phyloP scores from a whole-genome alignment of 768 basidiomycete species.

The Mycena vitilis region DNA sequence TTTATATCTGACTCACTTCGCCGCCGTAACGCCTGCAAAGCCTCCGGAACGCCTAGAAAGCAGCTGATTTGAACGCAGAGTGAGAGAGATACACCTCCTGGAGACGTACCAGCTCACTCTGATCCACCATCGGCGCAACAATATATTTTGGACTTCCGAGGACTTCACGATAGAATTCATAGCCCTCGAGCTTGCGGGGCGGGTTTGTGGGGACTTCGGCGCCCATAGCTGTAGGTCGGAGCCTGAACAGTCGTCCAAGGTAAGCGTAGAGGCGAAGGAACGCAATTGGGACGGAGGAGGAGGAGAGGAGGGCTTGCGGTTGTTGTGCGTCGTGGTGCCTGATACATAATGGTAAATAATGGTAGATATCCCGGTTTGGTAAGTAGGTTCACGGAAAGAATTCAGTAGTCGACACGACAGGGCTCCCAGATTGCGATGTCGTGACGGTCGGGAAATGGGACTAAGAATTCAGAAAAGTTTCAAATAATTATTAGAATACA shows the following conservation, averaged over 20 bases:
- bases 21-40: slow-evolving; percentile 87
- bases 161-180: slow-evolving; percentile 84
- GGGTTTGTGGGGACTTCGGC: not conserved
- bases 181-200: slow-evolving; percentile 69
- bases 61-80: slow-evolving; percentile 5
- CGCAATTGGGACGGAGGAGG: slow-evolving; percentile 15
- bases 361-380: not conserved
- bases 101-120: slow-evolving; percentile 88
- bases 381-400: not conserved
- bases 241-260: slow-evolving; percentile 16
- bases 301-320: not conserved
- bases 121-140: slow-evolving; percentile 99
- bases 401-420: too few species aligned
- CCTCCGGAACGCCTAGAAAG: slow-evolving; percentile 84
- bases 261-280: not conserved
- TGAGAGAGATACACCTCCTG: not conserved
- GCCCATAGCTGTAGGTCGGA: slow-evolving; percentile 10
- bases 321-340: not conserved
- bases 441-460: too few species aligned
- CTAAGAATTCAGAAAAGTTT: too few species aligned
- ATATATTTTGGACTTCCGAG: slow-evolving; percentile 89
- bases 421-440: too few species aligned
- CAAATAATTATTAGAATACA: too few species aligned
- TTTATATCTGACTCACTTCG: slow-evolving; percentile 59
- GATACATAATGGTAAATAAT: not conserved